A percentile compares a stretch with the other conserved stretches of the same genome.
phyloP scores from a whole-genome alignment of 495 filamentous ascomycete species.

The Penicillium antarcticum region DNA sequence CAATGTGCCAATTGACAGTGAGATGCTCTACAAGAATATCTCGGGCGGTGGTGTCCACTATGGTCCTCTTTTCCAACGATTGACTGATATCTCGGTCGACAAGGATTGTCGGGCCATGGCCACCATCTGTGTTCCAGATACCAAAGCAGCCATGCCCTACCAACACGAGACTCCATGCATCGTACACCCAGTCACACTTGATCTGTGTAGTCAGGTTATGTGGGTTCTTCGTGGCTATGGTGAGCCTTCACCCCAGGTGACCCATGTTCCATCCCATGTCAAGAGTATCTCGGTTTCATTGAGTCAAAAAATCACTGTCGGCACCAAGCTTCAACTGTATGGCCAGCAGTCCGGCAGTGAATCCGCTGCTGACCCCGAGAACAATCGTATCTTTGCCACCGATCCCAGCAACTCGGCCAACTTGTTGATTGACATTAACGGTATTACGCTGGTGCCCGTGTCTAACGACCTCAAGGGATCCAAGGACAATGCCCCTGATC shows the following conservation, averaged over 20 bases:
- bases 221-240: conserved; percentile 25
- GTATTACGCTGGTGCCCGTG: conserved; percentile 17
- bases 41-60: conserved; percentile 29
- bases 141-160: conserved; percentile 45
- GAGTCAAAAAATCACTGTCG: conserved; percentile 7
- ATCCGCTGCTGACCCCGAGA: conserved; percentile 30
- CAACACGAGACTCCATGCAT: conserved; percentile 40
- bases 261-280: conserved; percentile 20
- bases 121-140: conserved; percentile 40
- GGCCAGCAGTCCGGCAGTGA: conserved; percentile 22
- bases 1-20: conserved; percentile 5
- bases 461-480: conserved; percentile 14
- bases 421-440: conserved; percentile 16
- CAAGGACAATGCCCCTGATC: conserved; percentile 10
- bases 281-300: conserved; percentile 17
- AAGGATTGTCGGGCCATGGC: conserved; percentile 20
- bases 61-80: conserved; percentile 31
- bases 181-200: conserved; percentile 44
- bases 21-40: conserved; percentile 22
- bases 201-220: conserved; percentile 39
- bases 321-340: conserved; percentile 21
- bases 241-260: conserved; percentile 10
- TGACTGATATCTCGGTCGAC: conserved; percentile 24
- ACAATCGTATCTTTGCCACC: conserved; percentile 23
- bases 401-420: conserved; percentile 8